Conservation (phyloP, 352 stramenopile genomes). For the Pythium volutum region DNA sequence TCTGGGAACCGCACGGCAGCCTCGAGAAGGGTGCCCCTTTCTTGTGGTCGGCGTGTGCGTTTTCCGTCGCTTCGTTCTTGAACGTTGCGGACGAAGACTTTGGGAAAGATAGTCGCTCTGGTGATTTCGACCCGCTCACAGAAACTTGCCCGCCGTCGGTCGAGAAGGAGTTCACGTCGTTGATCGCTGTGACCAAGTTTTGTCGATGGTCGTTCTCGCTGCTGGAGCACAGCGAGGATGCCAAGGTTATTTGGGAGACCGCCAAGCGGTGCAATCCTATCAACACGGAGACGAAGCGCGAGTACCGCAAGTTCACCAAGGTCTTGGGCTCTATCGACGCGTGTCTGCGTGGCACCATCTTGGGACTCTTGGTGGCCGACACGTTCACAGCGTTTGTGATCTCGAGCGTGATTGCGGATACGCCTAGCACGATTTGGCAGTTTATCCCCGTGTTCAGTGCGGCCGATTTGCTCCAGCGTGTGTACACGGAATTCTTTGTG, state of each 20-base stretch:
- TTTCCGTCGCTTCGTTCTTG: constrained; percentile 76
- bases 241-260: constrained; percentile 88
- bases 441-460: constrained; percentile 83
- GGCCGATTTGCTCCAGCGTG: constrained; percentile 73
- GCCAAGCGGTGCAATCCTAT: constrained; percentile 84
- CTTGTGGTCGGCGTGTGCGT: constrained; percentile 81
- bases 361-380: constrained; percentile 80
- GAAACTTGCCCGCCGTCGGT: constrained; percentile 60
- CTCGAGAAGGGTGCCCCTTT: constrained; percentile 84
- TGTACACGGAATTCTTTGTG: constrained; percentile 76
- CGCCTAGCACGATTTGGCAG: constrained; percentile 57
- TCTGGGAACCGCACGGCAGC: constrained; percentile 85
- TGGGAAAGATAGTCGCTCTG: constrained; percentile 13
- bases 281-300: constrained; percentile 80
- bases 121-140: constrained; percentile 48
- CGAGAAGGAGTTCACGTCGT: constrained; percentile 80
- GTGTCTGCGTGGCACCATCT: constrained; percentile 77
- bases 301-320: constrained; percentile 88
- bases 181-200: constrained; percentile 79
- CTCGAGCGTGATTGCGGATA: constrained; percentile 72
- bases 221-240: constrained; percentile 77
- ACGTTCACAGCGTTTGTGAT: constrained; percentile 88
- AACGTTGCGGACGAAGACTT: constrained; percentile 65
- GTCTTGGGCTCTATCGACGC: constrained; percentile 81
- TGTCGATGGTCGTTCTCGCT: constrained; percentile 86